These are phyloP conservation scores for Panicum virgatum DNA, from an alignment of 202 grass and related monocot species.

Conservation along the genomic window DNA sequence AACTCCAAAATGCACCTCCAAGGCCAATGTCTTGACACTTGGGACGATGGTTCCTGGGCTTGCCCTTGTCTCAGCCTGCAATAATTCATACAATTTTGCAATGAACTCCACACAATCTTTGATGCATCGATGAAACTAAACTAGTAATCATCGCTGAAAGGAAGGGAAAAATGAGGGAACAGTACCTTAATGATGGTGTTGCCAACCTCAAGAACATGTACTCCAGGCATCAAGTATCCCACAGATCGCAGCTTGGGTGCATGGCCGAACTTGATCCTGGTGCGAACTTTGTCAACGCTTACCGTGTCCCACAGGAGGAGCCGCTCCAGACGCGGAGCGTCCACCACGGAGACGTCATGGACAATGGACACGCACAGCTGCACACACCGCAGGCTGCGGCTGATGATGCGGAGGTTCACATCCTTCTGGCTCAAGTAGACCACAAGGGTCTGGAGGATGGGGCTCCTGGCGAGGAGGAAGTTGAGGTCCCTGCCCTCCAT, in stretches of 20 bases:
- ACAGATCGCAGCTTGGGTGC: not conserved
- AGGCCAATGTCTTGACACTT: not conserved
- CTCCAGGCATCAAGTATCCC: not conserved
- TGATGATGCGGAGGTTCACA: not conserved
- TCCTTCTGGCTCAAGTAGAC: not conserved
- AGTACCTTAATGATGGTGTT: constrained; percentile 1
- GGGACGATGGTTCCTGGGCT: not conserved
- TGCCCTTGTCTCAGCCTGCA: not conserved
- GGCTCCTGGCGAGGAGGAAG: constrained; percentile 1
- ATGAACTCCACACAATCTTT: not conserved
- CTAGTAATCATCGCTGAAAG: not conserved
- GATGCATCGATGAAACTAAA: not conserved
- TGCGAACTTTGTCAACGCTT: not conserved
- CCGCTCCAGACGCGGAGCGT: constrained; percentile 7
- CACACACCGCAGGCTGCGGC: not conserved
- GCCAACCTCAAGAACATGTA: not conserved
- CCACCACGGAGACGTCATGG: constrained; percentile 4
- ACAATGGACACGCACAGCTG: not conserved
- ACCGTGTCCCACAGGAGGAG: not conserved
- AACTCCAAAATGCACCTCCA: not conserved
- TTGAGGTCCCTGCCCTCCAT: not conserved
- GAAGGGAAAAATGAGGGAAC: not conserved
- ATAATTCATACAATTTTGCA: not conserved
- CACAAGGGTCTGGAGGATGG: constrained; percentile 17
- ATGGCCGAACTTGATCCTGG: not conserved